Evolutionary conservation across 2,329 filamentous ascomycete species (phyloP), one percentile per base, ranked within the genome.

Genomic region (Ampelomyces quisqualis): DNA sequence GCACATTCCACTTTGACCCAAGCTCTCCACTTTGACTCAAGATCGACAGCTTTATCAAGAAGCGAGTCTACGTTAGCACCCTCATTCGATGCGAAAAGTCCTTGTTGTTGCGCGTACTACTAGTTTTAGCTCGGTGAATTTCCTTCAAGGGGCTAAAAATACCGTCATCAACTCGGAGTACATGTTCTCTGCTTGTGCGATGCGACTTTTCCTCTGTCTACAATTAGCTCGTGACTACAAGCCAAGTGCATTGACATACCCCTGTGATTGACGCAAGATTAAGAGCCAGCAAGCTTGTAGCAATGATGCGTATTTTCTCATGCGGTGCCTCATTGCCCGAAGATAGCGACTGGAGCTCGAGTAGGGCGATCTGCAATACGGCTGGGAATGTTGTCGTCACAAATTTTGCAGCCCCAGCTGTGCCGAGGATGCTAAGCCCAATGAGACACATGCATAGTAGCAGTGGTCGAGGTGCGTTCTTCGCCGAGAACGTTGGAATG

Each of bases 401-500:
- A 53, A 78, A 79, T 20, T 67, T 71, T 0, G 72, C 71, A 8
- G 75, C 74, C 8, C 75, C 75, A 30, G 73, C 75, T 1, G 75
- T 78, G 7, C 74, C 75, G 26, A 78, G 54, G 35, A 77, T 71
- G 34, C 74, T 73, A 52, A 78, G 67, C 3, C 76, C 76, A 22
- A 78, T 74, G 10, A 78, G 67, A 49, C 74, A 77, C 73, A 79
- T 78, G 15, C 70, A 70, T 33, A 77, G 73, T 1, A 78, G 58
- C 13, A 78, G 57, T 7, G 74, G 68, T 15, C 67, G 63, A 14
- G 70, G 70, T 3, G 74, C 71, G 29, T 71, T 72, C 35, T 73
- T 74, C 1, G 75, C 74, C 10, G 70, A 73, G 45, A 78, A 79
- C 0, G 76, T 77, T 2, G 76, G 75, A 10, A 76, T 66, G 51